phyloP scores from a whole-genome alignment of 306 rosid genomes.

The Sophora flavescens region DNA sequence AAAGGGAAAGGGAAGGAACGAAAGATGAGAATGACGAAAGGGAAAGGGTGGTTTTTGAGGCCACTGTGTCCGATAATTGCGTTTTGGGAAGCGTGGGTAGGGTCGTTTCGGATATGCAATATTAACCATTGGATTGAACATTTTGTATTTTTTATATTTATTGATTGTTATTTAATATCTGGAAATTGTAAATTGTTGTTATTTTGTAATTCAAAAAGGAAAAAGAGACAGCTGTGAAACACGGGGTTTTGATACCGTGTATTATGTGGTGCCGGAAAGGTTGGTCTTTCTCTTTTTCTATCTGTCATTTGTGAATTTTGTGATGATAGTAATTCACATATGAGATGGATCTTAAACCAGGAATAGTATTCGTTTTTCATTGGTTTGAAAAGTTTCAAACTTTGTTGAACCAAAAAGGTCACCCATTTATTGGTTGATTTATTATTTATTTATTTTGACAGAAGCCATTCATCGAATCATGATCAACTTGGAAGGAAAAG shows the following conservation, averaged over 20 bases:
- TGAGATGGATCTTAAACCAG: constrained; percentile 7
- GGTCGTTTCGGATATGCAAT: constrained; percentile 37
- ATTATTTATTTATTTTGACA: too few relatives aligned
- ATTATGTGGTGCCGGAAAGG: constrained; percentile 40
- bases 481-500: constrained; percentile 19
- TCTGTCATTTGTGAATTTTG: constrained; percentile 28
- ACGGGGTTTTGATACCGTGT: constrained; percentile 46
- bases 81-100: constrained; percentile 40
- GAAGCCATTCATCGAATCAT: background rate
- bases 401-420: constrained; percentile 32
- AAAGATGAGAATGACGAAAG: constrained; percentile 42
- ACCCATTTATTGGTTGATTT: too few relatives aligned
- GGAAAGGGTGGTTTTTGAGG: constrained; percentile 52
- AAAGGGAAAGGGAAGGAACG: constrained; percentile 16
- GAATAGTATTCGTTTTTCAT: constrained; percentile 43
- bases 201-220: background rate
- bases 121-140: constrained; percentile 62
- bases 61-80: constrained; percentile 63
- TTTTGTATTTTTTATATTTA: background rate
- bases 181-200: background rate
- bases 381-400: constrained; percentile 46
- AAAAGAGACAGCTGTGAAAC: constrained; percentile 58
- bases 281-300: constrained; percentile 3
- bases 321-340: background rate
- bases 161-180: background rate